phyloP scores from a whole-genome alignment of 2,329 filamentous ascomycete genomes.

The Byssothecium circinans region DNA sequence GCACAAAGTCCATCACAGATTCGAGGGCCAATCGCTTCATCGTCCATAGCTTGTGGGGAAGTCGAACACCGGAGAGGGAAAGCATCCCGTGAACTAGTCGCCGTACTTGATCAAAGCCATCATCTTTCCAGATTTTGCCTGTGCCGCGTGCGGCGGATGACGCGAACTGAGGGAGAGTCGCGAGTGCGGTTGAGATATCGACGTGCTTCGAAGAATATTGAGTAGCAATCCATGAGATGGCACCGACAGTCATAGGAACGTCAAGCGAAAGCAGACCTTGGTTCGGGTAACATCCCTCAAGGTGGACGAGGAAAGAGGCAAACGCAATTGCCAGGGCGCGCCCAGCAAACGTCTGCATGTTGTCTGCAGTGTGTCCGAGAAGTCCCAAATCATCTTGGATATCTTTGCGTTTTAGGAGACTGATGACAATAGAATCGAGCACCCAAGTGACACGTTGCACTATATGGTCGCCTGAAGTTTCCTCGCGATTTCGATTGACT shows the following conservation, averaged over 20 bases:
- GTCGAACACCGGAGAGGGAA: slow-evolving; percentile 18
- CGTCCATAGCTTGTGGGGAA: slow-evolving; percentile 39
- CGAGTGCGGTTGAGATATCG: slow-evolving; percentile 24
- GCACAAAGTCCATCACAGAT: slow-evolving; percentile 41
- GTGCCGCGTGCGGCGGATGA: slow-evolving; percentile 38
- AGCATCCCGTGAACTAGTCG: slow-evolving; percentile 33
- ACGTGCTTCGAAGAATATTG: slow-evolving; percentile 28
- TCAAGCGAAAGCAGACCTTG: slow-evolving; percentile 10
- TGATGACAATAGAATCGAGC: slow-evolving; percentile 27
- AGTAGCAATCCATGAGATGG: slow-evolving; percentile 23
- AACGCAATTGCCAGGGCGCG: slow-evolving; percentile 32
- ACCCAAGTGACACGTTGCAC: slow-evolving; percentile 23
- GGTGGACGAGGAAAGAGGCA: slow-evolving; percentile 27
- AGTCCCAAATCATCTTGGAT: slow-evolving; percentile 26
- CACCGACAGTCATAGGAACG: slow-evolving; percentile 11
- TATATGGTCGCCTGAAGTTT: slow-evolving; percentile 15
- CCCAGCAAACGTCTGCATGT: slow-evolving; percentile 32
- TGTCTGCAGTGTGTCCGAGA: slow-evolving; percentile 24
- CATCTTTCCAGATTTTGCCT: slow-evolving; percentile 38
- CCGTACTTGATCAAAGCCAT: slow-evolving; percentile 40
- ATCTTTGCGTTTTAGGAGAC: slow-evolving; percentile 26
- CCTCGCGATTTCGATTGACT: slow-evolving; percentile 23
- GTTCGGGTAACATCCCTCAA: slow-evolving; percentile 16
- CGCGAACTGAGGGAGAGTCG: slow-evolving; percentile 32
- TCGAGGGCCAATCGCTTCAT: slow-evolving; percentile 42